These are phyloP conservation scores for Suillus variegatus DNA, from an alignment of 768 basidiomycete species.

Conservation along the genomic window DNA sequence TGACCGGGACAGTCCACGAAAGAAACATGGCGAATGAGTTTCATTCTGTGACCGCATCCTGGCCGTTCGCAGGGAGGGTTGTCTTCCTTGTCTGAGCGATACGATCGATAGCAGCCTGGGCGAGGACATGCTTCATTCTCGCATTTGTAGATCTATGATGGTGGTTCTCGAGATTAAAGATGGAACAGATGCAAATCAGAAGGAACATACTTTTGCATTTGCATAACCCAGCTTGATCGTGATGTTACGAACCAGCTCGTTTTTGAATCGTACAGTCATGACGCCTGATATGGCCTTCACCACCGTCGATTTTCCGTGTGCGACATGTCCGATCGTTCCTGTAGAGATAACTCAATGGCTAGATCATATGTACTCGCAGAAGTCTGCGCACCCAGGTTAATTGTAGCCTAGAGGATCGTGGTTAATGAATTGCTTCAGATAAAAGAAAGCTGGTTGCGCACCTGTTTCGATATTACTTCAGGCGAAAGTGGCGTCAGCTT, in stretches of 20 bases:
- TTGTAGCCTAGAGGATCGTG: conserved; percentile 72
- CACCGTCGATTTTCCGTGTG: conserved; percentile 94
- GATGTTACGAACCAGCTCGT: conserved; percentile 97
- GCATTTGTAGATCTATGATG: conserved; percentile 91
- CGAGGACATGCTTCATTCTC: conserved; percentile 91
- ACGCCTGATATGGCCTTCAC: conserved; percentile 99
- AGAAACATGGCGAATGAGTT: conserved; percentile 92
- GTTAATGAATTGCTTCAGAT: neutral
- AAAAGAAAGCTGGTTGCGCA: conserved; percentile 34
- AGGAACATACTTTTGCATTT: conserved; percentile 86
- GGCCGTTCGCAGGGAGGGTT: conserved; percentile 91
- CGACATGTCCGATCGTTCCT: conserved; percentile 99
- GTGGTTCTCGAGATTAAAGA: conserved; percentile 8
- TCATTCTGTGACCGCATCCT: conserved; percentile 89
- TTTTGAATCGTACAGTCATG: conserved; percentile 98
- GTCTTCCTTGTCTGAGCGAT: conserved; percentile 92
- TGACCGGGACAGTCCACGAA: conserved; percentile 98
- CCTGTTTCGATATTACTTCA: conserved; percentile 90
- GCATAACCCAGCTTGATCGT: conserved; percentile 99
- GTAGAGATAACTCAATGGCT: conserved; percentile 11
- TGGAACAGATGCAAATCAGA: conserved; percentile 10
- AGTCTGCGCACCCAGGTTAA: conserved; percentile 71
- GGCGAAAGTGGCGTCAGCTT: conserved; percentile 88
- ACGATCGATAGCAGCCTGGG: conserved; percentile 93
- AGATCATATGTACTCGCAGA: neutral